Conservation (phyloP, 495 filamentous ascomycete species). For the Podospora pseudoanserina region DNA sequence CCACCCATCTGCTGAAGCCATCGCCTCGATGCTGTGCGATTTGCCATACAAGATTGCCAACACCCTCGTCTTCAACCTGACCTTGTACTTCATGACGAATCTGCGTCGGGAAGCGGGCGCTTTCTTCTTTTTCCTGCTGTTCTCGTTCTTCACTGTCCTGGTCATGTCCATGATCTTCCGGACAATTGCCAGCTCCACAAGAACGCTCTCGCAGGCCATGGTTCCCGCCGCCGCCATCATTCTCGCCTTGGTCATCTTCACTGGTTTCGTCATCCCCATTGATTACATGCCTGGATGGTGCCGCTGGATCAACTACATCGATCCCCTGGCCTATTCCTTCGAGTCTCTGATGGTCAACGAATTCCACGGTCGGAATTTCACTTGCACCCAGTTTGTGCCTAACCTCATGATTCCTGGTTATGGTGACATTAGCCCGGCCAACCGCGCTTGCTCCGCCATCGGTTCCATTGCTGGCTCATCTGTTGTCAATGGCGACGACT, state of each 20-base stretch:
- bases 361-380: conserved; percentile 63
- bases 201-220: conserved; percentile 78
- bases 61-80: conserved; percentile 57
- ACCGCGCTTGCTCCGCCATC: conserved; percentile 57
- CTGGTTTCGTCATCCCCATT: conserved; percentile 81
- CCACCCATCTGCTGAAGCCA: conserved; percentile 82
- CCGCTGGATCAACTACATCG: conserved; percentile 82
- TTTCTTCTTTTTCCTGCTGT: conserved; percentile 79
- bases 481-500: conserved; percentile 62
- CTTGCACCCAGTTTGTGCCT: conserved; percentile 62
- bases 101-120: conserved; percentile 70
- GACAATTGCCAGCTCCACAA: conserved; percentile 73
- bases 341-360: conserved; percentile 90
- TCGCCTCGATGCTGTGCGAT: conserved; percentile 79
- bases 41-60: conserved; percentile 64
- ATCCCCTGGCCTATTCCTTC: conserved; percentile 83
- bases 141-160: conserved; percentile 63
- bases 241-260: conserved; percentile 79
- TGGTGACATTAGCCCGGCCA: conserved; percentile 31
- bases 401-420: conserved; percentile 45
- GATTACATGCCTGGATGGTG: conserved; percentile 77
- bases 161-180: conserved; percentile 82
- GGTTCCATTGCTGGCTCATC: conserved; percentile 58
- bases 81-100: conserved; percentile 84
- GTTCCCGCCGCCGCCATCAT: conserved; percentile 79